A percentile compares a stretch with the other conserved stretches of the same genome.
These are phyloP conservation scores for Salix koriyanagi DNA, from an alignment of 345 rosid genomes.

Conservation along the genomic window DNA sequence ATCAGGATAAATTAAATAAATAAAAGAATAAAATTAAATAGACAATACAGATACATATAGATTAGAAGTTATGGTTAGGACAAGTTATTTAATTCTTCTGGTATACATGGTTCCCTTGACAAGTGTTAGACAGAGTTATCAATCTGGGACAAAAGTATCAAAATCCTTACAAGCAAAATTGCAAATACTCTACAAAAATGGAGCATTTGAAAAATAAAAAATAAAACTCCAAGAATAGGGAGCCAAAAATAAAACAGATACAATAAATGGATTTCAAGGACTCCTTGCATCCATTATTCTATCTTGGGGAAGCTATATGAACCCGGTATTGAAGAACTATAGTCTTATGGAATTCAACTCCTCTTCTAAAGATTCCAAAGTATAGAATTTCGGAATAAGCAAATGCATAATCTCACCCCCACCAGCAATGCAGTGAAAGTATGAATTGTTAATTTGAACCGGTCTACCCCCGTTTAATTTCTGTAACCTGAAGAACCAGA, in stretches of 20 bases:
- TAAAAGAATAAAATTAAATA: too few relatives aligned
- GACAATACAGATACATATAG: too few relatives aligned
- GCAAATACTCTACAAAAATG: background rate
- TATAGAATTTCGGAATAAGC: background rate
- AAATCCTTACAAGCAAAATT: background rate
- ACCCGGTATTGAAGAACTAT: slow-evolving; percentile 11
- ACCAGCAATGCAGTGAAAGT: slow-evolving; percentile 6
- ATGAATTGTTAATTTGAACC: slow-evolving; percentile 9
- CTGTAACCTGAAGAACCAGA: slow-evolving; percentile 28
- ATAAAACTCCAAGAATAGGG: background rate
- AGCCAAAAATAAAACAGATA: slow-evolving; percentile 12
- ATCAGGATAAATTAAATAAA: too few relatives aligned
- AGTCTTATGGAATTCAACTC: background rate
- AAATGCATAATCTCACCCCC: slow-evolving; percentile 7
- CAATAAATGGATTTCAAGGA: slow-evolving; percentile 25
- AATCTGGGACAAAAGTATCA: too few relatives aligned
- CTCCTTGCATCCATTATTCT: slow-evolving; percentile 21
- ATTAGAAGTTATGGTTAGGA: too few relatives aligned
- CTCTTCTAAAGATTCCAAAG: slow-evolving; percentile 5
- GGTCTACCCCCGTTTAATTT: background rate
- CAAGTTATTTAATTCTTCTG: too few relatives aligned
- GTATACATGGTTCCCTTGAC: background rate
- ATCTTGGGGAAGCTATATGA: slow-evolving; percentile 10
- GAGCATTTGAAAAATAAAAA: background rate
- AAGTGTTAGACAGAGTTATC: too few relatives aligned